phyloP scores from a whole-genome alignment of 768 basidiomycete genomes.

The Peribolospora kevripleyi region DNA sequence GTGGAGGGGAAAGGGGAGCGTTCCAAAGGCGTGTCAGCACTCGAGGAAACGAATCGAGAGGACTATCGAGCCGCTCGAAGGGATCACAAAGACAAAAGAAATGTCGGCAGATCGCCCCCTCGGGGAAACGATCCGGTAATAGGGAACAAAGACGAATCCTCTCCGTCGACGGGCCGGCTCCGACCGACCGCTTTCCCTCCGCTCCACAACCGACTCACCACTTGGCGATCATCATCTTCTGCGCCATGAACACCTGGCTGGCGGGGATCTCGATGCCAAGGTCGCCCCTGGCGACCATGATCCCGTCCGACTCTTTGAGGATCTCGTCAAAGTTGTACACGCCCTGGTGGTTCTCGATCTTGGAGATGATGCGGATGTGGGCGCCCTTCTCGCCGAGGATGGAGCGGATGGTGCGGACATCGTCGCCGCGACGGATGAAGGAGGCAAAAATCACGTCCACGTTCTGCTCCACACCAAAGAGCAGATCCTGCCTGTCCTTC shows the following conservation, averaged over 20 bases:
- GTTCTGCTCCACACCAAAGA: constrained; percentile 86
- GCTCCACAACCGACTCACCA: constrained; percentile 22
- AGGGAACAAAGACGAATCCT: too few species aligned
- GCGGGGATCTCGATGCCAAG: constrained; percentile 99
- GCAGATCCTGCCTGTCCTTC: constrained; percentile 88
- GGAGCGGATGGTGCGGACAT: constrained; percentile 76
- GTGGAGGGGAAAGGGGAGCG: neutral
- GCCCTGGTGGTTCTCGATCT: constrained; percentile 99
- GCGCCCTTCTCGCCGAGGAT: constrained; percentile 88
- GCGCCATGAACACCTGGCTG: constrained; percentile 92
- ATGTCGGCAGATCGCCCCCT: too few species aligned
- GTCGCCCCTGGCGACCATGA: constrained; percentile 99
- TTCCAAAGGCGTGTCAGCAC: too few species aligned
- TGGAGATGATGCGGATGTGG: constrained; percentile 94
- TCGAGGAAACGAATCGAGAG: too few species aligned
- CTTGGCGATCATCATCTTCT: constrained; percentile 99
- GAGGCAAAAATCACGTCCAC: constrained; percentile 99
- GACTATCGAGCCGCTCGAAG: too few species aligned
- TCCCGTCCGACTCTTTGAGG: constrained; percentile 77
- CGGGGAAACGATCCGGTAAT: too few species aligned
- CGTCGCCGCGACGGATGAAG: constrained; percentile 85
- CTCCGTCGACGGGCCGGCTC: too few species aligned
- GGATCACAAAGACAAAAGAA: too few species aligned
- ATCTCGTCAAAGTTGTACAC: constrained; percentile 99
- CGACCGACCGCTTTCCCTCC: too few species aligned